These are phyloP conservation scores for Colletotrichum limetticola DNA, from an alignment of 2,329 filamentous ascomycete genomes.

Conservation along the genomic window DNA sequence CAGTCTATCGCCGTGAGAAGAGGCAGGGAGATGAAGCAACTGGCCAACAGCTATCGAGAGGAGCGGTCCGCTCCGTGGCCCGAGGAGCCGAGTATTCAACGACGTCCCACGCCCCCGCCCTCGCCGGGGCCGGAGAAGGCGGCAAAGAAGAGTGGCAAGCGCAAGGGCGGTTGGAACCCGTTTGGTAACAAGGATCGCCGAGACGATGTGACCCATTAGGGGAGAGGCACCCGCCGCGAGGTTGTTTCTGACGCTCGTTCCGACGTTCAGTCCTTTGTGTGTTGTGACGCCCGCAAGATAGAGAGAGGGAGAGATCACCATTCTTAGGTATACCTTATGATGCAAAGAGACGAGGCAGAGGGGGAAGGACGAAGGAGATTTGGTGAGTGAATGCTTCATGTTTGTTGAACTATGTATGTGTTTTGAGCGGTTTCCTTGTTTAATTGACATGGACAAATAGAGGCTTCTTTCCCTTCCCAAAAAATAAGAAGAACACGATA, in stretches of 20 bases:
- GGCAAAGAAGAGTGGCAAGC: background rate
- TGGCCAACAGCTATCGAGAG: background rate
- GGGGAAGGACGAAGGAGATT: background rate
- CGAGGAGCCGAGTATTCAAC: background rate
- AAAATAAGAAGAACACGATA: conserved; percentile 5
- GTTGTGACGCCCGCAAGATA: conserved; percentile 2
- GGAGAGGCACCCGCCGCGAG: background rate
- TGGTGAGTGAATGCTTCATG: conserved; percentile 30
- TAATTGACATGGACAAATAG: conserved; percentile 25
- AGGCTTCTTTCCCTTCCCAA: conserved; percentile 20
- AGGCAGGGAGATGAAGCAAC: background rate
- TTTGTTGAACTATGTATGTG: conserved; percentile 30
- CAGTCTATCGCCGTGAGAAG: background rate
- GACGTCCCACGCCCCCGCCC: background rate
- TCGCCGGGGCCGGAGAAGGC: background rate
- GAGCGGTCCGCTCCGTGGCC: too few species aligned
- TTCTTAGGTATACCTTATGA: background rate
- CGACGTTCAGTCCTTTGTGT: conserved; percentile 17
- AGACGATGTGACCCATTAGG: background rate
- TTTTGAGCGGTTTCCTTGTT: conserved; percentile 19
- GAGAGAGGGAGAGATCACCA: background rate
- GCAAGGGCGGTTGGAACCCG: background rate
- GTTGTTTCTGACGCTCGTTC: conserved; percentile 2
- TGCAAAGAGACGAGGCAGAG: background rate
- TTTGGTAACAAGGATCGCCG: background rate